phyloP scores from a whole-genome alignment of 176 grass and related monocot genomes.

The Tillandsia fasciculata region DNA sequence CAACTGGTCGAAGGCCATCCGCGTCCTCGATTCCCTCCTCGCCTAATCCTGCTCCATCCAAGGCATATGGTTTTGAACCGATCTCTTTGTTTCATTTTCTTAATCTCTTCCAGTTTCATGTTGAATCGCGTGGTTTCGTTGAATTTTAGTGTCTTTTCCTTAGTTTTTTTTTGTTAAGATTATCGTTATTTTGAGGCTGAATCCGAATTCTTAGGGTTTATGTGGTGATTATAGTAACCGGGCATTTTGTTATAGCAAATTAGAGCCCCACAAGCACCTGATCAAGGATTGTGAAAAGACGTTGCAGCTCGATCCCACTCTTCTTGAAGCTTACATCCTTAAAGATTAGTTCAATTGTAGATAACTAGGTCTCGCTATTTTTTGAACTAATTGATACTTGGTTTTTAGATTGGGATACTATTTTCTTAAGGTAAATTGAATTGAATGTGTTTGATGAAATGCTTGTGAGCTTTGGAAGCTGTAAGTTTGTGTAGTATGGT shows the following conservation, averaged over 20 bases:
- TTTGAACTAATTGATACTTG: no score
- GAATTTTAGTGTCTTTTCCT: background rate
- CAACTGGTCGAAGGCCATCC: constrained; percentile 98
- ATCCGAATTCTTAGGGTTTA: background rate
- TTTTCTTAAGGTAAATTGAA: no score
- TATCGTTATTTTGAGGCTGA: background rate
- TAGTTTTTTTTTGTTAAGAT: background rate
- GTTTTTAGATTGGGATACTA: no score
- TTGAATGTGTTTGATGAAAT: no score
- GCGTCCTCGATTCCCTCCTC: constrained; percentile 65
- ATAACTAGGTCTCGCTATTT: no score
- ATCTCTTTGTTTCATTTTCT: background rate
- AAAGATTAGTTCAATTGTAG: no score
- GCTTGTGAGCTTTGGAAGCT: no score
- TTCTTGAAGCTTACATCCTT: no score
- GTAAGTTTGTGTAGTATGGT: no score
- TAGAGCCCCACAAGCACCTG: background rate
- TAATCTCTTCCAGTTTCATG: background rate
- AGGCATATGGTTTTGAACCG: constrained; percentile 60
- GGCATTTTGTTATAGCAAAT: constrained; percentile 48
- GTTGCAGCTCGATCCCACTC: no score
- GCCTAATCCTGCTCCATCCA: constrained; percentile 63
- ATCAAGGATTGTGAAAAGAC: constrained; percentile 30
- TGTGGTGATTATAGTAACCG: constrained; percentile 48
- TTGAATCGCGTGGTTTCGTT: background rate